A percentile compares a stretch with the other conserved stretches of the same genome.
These are phyloP conservation scores for Crithidia bombi DNA, from an alignment of 208 protist species.

Conservation along the genomic window DNA sequence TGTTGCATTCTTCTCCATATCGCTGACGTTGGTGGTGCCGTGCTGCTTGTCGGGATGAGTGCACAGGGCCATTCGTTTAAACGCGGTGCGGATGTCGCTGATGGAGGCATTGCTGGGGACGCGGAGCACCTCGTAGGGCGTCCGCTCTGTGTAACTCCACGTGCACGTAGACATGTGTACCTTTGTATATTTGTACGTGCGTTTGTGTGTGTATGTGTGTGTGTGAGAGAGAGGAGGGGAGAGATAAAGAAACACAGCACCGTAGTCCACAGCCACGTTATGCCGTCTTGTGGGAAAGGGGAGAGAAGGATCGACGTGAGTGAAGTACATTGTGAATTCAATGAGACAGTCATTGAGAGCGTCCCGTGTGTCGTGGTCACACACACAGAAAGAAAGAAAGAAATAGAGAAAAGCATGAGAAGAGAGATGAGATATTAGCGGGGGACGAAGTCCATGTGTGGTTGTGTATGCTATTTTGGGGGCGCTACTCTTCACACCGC, in stretches of 20 bases:
- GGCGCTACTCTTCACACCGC: neutral
- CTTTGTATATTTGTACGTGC: too few relatives aligned
- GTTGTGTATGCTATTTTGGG: too few relatives aligned
- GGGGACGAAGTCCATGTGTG: neutral
- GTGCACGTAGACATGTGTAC: neutral
- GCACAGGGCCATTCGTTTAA: conserved; percentile 61
- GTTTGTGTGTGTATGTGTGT: too few relatives aligned
- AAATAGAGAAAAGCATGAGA: neutral
- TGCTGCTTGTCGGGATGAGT: conserved; percentile 77
- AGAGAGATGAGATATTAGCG: neutral
- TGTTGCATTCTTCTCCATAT: neutral
- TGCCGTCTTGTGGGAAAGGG: too few relatives aligned
- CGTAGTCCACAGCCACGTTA: too few relatives aligned
- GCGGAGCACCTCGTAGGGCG: conserved; percentile 69
- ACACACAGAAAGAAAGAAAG: conserved; percentile 15
- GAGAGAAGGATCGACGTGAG: too few relatives aligned
- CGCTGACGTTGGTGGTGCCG: neutral
- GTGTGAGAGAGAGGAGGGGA: too few relatives aligned
- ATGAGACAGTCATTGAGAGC: too few relatives aligned
- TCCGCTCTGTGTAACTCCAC: conserved; percentile 42
- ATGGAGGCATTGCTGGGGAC: conserved; percentile 40
- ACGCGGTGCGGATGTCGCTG: conserved; percentile 67
- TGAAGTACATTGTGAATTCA: too few relatives aligned
- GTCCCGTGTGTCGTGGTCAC: neutral
- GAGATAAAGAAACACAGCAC: too few relatives aligned